Evolutionary conservation across 2,329 filamentous ascomycete genomes (phyloP).

Genomic region (Rutstroemia sp.): DNA sequence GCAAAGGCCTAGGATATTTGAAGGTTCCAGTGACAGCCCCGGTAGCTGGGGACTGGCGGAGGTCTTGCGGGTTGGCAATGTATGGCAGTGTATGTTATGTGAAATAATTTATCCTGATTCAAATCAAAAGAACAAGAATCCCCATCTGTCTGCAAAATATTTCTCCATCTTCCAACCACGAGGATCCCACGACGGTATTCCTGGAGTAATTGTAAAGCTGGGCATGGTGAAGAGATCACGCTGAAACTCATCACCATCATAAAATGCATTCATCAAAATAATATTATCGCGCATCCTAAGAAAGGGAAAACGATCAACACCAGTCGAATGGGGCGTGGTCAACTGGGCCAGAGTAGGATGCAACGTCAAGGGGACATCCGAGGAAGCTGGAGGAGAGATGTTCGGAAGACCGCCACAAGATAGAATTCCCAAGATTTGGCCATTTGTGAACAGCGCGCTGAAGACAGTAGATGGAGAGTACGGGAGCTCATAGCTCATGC

Average conservation of each 20-base stretch:
- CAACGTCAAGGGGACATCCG: background rate
- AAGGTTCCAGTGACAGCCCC: background rate
- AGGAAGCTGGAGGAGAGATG: background rate
- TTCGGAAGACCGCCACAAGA: background rate
- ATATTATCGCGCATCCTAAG: background rate
- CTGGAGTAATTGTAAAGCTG: background rate
- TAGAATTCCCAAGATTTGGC: background rate
- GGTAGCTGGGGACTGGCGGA: no score
- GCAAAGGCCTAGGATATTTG: conserved; percentile 2
- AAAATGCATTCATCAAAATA: background rate
- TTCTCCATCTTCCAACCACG: background rate
- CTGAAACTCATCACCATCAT: background rate
- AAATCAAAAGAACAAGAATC: background rate
- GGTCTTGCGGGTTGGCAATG: background rate
- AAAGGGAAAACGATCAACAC: background rate
- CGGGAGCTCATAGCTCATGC: background rate
- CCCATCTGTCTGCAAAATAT: background rate
- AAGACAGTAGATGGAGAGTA: background rate
- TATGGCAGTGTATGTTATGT: background rate
- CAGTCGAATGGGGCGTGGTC: background rate
- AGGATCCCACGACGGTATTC: background rate
- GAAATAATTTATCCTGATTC: no score
- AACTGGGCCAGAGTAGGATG: background rate
- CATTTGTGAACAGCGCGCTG: background rate
- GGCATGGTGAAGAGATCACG: background rate